These are phyloP conservation scores for Erigeron canadensis DNA, from an alignment of 129 eudicot species.

Conservation along the genomic window DNA sequence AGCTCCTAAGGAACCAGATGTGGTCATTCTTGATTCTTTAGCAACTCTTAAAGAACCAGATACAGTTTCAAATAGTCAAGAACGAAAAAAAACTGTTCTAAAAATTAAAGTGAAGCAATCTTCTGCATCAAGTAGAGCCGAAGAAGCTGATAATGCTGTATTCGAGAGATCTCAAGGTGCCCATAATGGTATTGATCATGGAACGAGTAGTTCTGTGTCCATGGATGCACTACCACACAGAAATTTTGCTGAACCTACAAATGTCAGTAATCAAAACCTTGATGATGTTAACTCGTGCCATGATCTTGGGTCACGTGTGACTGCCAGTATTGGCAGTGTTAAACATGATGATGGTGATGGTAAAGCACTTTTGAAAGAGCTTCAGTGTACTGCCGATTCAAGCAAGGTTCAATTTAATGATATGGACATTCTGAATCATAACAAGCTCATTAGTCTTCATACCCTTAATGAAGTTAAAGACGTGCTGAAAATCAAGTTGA, in stretches of 20 bases:
- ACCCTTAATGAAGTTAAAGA: slow-evolving; percentile 29
- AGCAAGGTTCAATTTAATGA: slow-evolving; percentile 53
- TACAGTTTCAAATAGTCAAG: slow-evolving; percentile 57
- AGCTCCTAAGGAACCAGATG: slow-evolving; percentile 14
- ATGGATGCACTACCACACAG: slow-evolving; percentile 69
- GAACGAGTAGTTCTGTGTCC: slow-evolving; percentile 77
- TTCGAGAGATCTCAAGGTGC: slow-evolving; percentile 53
- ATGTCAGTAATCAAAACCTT: slow-evolving; percentile 51
- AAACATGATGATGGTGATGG: slow-evolving; percentile 36
- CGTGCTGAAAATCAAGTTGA: background rate
- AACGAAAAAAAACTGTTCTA: slow-evolving; percentile 53
- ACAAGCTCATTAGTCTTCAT: slow-evolving; percentile 35
- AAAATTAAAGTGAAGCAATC: slow-evolving; percentile 76
- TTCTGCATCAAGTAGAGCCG: slow-evolving; percentile 64
- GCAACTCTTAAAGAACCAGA: slow-evolving; percentile 50
- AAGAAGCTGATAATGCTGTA: slow-evolving; percentile 41
- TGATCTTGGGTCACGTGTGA: slow-evolving; percentile 82
- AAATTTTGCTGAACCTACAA: slow-evolving; percentile 43
- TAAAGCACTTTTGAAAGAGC: slow-evolving; percentile 48
- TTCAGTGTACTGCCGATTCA: slow-evolving; percentile 95
- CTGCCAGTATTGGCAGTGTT: slow-evolving; percentile 93
- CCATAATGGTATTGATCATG: slow-evolving; percentile 55
- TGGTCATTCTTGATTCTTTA: slow-evolving; percentile 32
- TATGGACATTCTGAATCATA: slow-evolving; percentile 25
- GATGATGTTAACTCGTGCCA: slow-evolving; percentile 89